A percentile compares a stretch with the other conserved stretches of the same genome.
phyloP scores from a whole-genome alignment of 257 asterid genomes.

The Gentiana straminea region DNA sequence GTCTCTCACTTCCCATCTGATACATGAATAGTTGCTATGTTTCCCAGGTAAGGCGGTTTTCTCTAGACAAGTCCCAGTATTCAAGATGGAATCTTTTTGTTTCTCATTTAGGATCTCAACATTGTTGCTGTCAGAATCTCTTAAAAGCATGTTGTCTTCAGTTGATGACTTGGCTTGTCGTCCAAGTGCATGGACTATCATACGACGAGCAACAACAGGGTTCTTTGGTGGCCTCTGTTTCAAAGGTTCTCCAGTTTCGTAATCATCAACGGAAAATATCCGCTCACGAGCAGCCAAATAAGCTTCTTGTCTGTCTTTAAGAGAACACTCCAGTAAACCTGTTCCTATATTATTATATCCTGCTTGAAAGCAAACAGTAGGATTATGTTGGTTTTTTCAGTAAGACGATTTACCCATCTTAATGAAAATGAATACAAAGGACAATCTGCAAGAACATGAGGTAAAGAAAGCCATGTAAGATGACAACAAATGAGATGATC shows the following conservation, averaged over 20 bases:
- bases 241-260: slow-evolving; percentile 19
- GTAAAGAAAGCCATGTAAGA: neutral
- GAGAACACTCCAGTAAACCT: slow-evolving; percentile 30
- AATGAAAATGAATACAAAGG: too few species aligned
- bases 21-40: slow-evolving; percentile 12
- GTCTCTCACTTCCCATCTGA: slow-evolving; percentile 12
- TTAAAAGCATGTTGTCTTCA: slow-evolving; percentile 18
- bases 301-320: slow-evolving; percentile 68
- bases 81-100: slow-evolving; percentile 13
- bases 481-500: neutral
- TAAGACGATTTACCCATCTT: neutral
- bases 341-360: slow-evolving; percentile 17
- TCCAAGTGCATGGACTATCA: slow-evolving; percentile 95
- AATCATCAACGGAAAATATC: slow-evolving; percentile 42
- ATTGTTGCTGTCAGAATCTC: slow-evolving; percentile 18
- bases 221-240: slow-evolving; percentile 66
- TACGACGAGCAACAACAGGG: slow-evolving; percentile 81
- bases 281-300: slow-evolving; percentile 68
- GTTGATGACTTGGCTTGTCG: slow-evolving; percentile 33
- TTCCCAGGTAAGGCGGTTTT: slow-evolving; percentile 16
- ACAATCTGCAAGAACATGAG: neutral
- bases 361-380: slow-evolving; percentile 8
- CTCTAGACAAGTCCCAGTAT: slow-evolving; percentile 8
- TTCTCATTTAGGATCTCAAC: slow-evolving; percentile 17
- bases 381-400: neutral